These are phyloP conservation scores for Pugionium cornutum DNA, from an alignment of 345 rosid genomes.

Conservation along the genomic window DNA sequence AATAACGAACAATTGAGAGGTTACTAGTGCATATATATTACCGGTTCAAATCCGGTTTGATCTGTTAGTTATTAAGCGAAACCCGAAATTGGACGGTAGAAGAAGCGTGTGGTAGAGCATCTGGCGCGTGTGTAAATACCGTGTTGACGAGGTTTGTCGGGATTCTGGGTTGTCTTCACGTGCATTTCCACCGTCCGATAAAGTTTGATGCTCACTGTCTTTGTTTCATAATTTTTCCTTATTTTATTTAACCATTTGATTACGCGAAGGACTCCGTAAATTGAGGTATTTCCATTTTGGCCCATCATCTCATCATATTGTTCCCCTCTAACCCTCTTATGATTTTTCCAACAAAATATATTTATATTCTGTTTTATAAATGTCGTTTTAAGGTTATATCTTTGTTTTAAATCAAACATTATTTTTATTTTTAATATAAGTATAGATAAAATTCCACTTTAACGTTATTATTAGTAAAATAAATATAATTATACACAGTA, in stretches of 20 bases:
- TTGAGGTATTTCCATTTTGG: constrained; percentile 34
- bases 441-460: too few relatives aligned
- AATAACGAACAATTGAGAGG: background rate
- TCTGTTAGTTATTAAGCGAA: background rate
- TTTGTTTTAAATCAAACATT: too few relatives aligned
- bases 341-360: too few relatives aligned
- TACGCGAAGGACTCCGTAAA: constrained; percentile 33
- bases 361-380: too few relatives aligned
- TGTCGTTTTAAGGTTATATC: too few relatives aligned
- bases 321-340: background rate
- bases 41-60: constrained; percentile 14
- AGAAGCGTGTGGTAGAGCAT: constrained; percentile 10
- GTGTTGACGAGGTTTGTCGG: constrained; percentile 68
- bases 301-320: constrained; percentile 30
- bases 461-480: too few relatives aligned
- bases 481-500: too few relatives aligned
- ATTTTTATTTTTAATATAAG: too few relatives aligned
- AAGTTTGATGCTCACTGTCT: constrained; percentile 34
- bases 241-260: constrained; percentile 5
- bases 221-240: background rate
- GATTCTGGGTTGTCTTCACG: constrained; percentile 57
- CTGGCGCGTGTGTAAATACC: constrained; percentile 42
- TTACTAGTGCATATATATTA: background rate
- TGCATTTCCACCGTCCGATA: constrained; percentile 50
- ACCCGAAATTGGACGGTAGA: background rate